These are phyloP conservation scores for Hortiboletus flavorubellus DNA, from an alignment of 768 basidiomycete species.

Conservation along the genomic window DNA sequence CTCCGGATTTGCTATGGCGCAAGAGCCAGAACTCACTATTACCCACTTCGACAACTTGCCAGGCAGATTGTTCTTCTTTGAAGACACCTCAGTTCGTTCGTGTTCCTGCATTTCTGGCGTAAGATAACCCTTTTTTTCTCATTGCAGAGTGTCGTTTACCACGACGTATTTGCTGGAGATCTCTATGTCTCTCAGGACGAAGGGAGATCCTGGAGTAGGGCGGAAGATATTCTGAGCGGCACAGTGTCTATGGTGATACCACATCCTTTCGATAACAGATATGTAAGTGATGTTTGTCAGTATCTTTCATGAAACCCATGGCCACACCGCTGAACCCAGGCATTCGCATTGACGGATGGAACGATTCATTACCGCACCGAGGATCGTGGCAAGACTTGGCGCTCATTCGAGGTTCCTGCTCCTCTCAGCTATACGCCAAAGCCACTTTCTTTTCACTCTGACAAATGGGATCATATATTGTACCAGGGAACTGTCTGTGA, in stretches of 20 bases:
- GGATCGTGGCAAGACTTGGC: slow-evolving; percentile 88
- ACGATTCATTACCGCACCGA: slow-evolving; percentile 83
- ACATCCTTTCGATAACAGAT: slow-evolving; percentile 81
- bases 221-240: slow-evolving; percentile 52
- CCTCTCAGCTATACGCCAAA: slow-evolving; percentile 38
- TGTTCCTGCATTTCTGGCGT: not conserved
- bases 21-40: slow-evolving; percentile 47
- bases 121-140: not conserved
- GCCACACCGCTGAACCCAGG: slow-evolving; percentile 43
- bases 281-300: slow-evolving; percentile 42
- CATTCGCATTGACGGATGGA: slow-evolving; percentile 78
- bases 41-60: slow-evolving; percentile 70
- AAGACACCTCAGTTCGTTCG: slow-evolving; percentile 78
- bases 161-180: slow-evolving; percentile 65
- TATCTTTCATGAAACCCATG: not conserved
- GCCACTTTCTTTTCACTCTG: slow-evolving; percentile 87
- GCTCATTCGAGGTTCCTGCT: slow-evolving; percentile 70
- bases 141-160: slow-evolving; percentile 67
- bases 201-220: slow-evolving; percentile 64
- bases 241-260: slow-evolving; percentile 70
- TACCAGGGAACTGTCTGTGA: slow-evolving; percentile 76
- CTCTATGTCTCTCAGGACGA: slow-evolving; percentile 84
- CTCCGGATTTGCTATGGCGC: slow-evolving; percentile 30
- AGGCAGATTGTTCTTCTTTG: slow-evolving; percentile 82
- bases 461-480: slow-evolving; percentile 72